phyloP scores from a whole-genome alignment of 179 eudicot species.

The Vitellaria paradoxa region DNA sequence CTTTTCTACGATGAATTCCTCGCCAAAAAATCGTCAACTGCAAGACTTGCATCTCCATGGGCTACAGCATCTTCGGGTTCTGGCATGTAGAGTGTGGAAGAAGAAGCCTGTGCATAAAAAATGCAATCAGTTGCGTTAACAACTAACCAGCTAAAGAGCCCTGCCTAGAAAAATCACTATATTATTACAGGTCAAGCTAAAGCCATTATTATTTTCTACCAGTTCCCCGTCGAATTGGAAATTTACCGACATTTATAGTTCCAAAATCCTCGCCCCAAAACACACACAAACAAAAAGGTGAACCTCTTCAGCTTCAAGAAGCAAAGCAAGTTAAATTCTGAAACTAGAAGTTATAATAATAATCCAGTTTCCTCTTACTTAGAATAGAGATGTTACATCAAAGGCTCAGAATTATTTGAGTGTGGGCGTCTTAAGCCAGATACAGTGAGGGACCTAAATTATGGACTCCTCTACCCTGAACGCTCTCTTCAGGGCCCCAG shows the following conservation, averaged over 20 bases:
- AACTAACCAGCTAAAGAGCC: neutral
- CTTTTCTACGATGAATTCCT: constrained; percentile 42
- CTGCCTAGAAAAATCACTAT: neutral
- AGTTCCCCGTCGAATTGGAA: too few species aligned
- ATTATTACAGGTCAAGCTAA: neutral
- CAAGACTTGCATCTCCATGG: constrained; percentile 91
- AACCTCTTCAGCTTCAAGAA: neutral
- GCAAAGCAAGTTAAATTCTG: neutral
- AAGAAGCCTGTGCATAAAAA: constrained; percentile 57
- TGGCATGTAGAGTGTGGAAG: constrained; percentile 76
- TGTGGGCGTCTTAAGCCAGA: neutral
- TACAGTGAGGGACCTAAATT: neutral
- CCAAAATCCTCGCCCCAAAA: neutral
- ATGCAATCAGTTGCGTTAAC: neutral
- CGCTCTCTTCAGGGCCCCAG: too few species aligned
- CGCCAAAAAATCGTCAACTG: constrained; percentile 86
- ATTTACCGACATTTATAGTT: neutral
- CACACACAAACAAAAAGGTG: neutral
- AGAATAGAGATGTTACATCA: too few species aligned
- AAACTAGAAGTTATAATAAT: neutral
- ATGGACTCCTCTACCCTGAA: neutral
- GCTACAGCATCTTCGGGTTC: constrained; percentile 97
- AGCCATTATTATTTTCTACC: neutral
- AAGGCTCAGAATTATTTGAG: neutral
- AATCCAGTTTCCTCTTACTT: neutral